A percentile compares a stretch with the other conserved stretches of the same genome.
phyloP scores from a whole-genome alignment of 495 filamentous ascomycete genomes.

The Letharia lupina region DNA sequence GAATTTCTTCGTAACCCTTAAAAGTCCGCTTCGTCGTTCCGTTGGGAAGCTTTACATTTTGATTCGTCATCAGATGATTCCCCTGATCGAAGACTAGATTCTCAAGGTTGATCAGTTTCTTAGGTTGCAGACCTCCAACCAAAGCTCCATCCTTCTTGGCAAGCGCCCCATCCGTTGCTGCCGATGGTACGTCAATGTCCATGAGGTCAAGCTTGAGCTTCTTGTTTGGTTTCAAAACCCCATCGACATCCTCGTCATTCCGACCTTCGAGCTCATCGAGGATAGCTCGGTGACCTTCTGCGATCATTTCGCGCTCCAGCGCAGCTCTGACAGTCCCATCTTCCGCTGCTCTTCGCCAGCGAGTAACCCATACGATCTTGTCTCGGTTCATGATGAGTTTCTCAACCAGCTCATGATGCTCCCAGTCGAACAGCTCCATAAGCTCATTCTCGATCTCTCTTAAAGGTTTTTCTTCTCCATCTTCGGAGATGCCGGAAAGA shows the following conservation, averaged over 20 bases:
- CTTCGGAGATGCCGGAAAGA: conserved; percentile 64
- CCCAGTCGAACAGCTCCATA: conserved; percentile 96
- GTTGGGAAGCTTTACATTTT: conserved; percentile 88
- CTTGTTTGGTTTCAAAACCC: conserved; percentile 52
- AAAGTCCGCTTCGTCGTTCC: conserved; percentile 90
- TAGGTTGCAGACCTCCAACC: conserved; percentile 78
- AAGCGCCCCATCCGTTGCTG: conserved; percentile 39
- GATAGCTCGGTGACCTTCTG: conserved; percentile 76
- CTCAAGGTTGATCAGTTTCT: conserved; percentile 82
- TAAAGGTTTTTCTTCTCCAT: conserved; percentile 70
- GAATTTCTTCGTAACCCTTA: conserved; percentile 97
- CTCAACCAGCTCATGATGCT: conserved; percentile 86
- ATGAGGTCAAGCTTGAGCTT: conserved; percentile 79
- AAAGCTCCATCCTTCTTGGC: conserved; percentile 56
- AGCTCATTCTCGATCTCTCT: conserved; percentile 96
- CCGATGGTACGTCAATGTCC: conserved; percentile 77
- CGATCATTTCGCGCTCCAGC: conserved; percentile 82
- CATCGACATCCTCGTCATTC: conserved; percentile 44
- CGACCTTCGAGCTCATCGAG: conserved; percentile 73
- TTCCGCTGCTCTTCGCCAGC: conserved; percentile 74
- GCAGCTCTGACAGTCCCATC: conserved; percentile 66
- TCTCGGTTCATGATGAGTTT: conserved; percentile 87
- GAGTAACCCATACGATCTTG: conserved; percentile 91
- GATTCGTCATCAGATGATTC: conserved; percentile 97
- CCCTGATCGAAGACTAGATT: conserved; percentile 96